These are phyloP conservation scores for Hippophae gyantsensis DNA, from an alignment of 306 rosid species.

Conservation along the genomic window DNA sequence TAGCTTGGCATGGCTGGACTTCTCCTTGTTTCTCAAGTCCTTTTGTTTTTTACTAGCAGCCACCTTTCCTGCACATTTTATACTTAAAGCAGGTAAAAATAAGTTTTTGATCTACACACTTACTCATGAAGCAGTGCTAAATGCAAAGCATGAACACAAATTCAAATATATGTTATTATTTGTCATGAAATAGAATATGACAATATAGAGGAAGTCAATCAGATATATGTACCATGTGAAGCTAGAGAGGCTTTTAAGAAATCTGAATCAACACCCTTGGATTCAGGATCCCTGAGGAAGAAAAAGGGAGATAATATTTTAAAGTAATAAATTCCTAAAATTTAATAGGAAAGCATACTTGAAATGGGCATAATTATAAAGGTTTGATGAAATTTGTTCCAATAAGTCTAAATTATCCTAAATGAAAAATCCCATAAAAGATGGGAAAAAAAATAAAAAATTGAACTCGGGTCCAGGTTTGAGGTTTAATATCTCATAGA, in stretches of 20 bases:
- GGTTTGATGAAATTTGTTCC: background rate
- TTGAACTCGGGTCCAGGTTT: too few species aligned
- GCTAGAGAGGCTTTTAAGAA: constrained; percentile 66
- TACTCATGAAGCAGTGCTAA: background rate
- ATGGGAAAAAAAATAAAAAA: too few species aligned
- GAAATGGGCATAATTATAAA: too few species aligned
- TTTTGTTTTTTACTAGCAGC: constrained; percentile 21
- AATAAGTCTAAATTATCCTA: too few species aligned
- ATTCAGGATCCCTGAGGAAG: constrained; percentile 74
- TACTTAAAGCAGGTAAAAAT: background rate
- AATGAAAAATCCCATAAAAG: too few species aligned
- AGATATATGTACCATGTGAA: constrained; percentile 42
- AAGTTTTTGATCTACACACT: background rate
- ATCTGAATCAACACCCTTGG: constrained; percentile 56
- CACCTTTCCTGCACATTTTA: constrained; percentile 36
- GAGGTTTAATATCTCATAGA: too few species aligned
- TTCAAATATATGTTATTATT: too few species aligned
- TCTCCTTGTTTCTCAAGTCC: constrained; percentile 19
- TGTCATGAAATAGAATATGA: background rate
- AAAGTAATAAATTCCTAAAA: background rate
- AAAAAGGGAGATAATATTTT: constrained; percentile 1
- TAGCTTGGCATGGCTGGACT: constrained; percentile 6
- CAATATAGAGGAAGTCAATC: background rate
- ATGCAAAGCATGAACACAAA: background rate
- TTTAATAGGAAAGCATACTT: background rate